phyloP scores from a whole-genome alignment of 257 asterid species.

The Rauvolfia tetraphylla region DNA sequence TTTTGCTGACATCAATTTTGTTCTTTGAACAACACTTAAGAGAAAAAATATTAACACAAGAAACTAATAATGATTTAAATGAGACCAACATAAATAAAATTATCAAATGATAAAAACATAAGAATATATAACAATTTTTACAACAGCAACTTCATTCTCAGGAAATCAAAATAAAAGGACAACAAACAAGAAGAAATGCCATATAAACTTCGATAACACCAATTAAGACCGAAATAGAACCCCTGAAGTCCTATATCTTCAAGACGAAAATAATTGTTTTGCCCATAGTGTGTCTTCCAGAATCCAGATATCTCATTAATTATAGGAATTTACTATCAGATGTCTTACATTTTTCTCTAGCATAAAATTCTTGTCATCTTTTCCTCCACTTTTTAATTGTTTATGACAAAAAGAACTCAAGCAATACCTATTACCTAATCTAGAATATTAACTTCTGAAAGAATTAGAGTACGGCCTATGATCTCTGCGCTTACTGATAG shows the following conservation, averaged over 20 bases:
- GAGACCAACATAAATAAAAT: too few relatives aligned
- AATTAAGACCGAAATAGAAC: not conserved
- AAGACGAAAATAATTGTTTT: not conserved
- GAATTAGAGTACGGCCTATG: not conserved
- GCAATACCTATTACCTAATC: not conserved
- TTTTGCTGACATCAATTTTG: not conserved
- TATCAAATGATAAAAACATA: too few relatives aligned
- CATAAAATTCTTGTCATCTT: not conserved
- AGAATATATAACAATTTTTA: not conserved
- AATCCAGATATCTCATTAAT: not conserved
- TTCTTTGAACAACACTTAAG: not conserved
- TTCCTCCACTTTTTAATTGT: not conserved
- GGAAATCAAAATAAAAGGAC: not conserved
- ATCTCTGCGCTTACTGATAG: not conserved
- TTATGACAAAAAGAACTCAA: not conserved
- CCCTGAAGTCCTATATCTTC: not conserved
- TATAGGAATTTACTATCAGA: not conserved
- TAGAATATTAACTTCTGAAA: not conserved
- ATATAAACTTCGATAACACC: not conserved
- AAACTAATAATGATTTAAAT: too few relatives aligned
- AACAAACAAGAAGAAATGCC: not conserved
- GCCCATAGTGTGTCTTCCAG: not conserved
- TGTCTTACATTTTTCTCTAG: too few relatives aligned
- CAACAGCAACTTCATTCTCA: not conserved
- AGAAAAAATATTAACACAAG: not conserved